Percentiles rank a stretch among this genome's conserved stretches.
Evolutionary conservation across 345 rosid species (phyloP).

Genomic region (Bruguiera gymnorhiza): DNA sequence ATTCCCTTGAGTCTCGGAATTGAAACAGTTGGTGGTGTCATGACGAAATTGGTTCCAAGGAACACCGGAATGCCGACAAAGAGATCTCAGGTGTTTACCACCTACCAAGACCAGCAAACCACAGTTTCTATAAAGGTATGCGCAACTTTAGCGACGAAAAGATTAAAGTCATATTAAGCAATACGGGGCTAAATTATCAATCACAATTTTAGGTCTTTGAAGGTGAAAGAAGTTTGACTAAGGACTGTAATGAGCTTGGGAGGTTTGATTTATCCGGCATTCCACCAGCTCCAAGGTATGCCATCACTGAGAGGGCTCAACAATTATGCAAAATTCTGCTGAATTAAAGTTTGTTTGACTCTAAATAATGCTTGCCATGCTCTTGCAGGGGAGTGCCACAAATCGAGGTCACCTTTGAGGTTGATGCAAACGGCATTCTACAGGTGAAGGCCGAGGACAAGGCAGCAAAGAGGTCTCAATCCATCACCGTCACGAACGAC

Average conservation of each 20-base stretch:
- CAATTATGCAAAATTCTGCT: too few relatives aligned
- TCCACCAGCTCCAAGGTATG: conserved; percentile 57
- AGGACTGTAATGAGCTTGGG: conserved; percentile 52
- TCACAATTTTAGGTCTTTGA: conserved; percentile 36
- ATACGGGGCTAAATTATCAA: neutral
- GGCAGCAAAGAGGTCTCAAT: conserved; percentile 41
- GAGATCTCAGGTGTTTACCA: too few relatives aligned
- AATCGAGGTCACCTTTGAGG: conserved; percentile 50
- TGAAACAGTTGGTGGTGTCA: too few relatives aligned
- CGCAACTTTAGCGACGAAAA: neutral
- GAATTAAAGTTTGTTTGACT: too few relatives aligned
- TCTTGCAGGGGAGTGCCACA: conserved; percentile 51
- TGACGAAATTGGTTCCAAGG: too few relatives aligned
- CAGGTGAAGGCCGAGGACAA: conserved; percentile 59
- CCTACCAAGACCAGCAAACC: too few relatives aligned
- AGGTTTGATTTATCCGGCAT: conserved; percentile 49
- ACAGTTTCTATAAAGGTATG: too few relatives aligned
- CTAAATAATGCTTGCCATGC: too few relatives aligned
- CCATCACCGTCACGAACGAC: conserved; percentile 47
- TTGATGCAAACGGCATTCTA: conserved; percentile 46
- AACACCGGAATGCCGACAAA: too few relatives aligned
- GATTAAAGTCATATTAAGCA: too few relatives aligned
- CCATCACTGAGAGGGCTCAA: neutral
- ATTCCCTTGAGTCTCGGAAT: too few relatives aligned
- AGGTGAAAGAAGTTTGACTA: conserved; percentile 53